phyloP scores from a whole-genome alignment of 257 asterid species.

The Solanum gracilifrons region DNA sequence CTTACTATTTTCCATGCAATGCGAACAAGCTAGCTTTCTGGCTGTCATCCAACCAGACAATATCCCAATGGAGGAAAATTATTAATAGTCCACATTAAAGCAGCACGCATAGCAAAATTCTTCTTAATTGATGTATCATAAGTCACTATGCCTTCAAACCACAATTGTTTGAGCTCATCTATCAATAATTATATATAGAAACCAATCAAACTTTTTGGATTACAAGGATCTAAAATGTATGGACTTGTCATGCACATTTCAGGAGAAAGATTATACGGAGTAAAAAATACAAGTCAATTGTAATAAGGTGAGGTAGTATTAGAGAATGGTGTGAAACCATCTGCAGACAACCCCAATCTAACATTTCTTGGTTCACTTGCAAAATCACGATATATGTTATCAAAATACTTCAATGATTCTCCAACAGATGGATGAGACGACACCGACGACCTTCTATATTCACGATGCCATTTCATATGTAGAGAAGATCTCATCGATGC shows the following conservation, averaged over 20 bases:
- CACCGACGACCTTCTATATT: not conserved
- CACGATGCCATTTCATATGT: not conserved
- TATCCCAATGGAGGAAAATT: not conserved
- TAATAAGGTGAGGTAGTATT: not conserved
- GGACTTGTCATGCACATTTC: not conserved
- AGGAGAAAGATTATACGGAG: not conserved
- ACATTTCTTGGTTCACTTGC: not conserved
- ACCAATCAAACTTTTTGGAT: not conserved
- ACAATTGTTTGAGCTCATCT: not conserved
- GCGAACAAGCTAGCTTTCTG: not conserved
- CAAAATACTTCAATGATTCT: not conserved
- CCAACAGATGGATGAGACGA: not conserved
- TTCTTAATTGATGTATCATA: not conserved
- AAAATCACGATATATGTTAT: not conserved
- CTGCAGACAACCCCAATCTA: not conserved
- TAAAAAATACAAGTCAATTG: not conserved
- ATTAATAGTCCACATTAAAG: not conserved
- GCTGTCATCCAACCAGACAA: not conserved
- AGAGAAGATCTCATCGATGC: fast-evolving
- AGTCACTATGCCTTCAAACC: not conserved
- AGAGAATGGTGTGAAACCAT: not conserved
- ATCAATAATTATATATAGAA: no score
- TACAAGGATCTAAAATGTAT: not conserved
- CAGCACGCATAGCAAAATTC: no score
- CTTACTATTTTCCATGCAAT: not conserved